Conservation (phyloP, 192 early-diverging fungal genomes). For the Backusella luteola region DNA sequence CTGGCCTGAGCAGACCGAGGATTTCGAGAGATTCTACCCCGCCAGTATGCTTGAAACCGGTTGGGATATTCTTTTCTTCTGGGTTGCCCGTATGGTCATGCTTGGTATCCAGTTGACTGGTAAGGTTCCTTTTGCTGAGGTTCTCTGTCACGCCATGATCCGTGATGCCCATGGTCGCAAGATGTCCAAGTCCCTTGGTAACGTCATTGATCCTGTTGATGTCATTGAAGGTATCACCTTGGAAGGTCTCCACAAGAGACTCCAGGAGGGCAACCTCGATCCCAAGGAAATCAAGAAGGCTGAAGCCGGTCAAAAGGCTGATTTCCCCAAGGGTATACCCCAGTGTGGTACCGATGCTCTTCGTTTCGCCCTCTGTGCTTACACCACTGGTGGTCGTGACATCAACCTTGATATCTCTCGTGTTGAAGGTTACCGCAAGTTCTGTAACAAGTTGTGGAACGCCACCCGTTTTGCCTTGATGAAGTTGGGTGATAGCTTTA, state of each 20-base stretch:
- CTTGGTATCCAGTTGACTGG: constrained; percentile 94
- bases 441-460: constrained; percentile 99
- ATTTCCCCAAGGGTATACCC: constrained; percentile 97
- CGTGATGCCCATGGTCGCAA: constrained; percentile 98
- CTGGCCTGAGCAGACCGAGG: constrained; percentile 91
- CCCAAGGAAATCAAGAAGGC: constrained; percentile 86
- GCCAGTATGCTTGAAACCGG: constrained; percentile 93
- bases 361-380: constrained; percentile 78
- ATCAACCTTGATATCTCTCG: constrained; percentile 94
- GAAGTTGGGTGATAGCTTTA: constrained; percentile 91
- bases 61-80: constrained; percentile 99
- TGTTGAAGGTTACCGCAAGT: constrained; percentile 99
- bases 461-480: constrained; percentile 93
- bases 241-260: constrained; percentile 70
- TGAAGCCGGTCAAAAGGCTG: constrained; percentile 76
- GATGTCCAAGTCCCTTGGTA: constrained; percentile 96
- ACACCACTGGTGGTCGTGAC: constrained; percentile 77
- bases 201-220: constrained; percentile 97
- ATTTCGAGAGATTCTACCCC: constrained; percentile 88
- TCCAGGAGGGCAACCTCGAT: constrained; percentile 87
- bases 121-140: constrained; percentile 90
- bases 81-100: constrained; percentile 99
- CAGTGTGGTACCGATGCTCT: constrained; percentile 97
- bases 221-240: constrained; percentile 94
- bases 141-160: constrained; percentile 98